Evolutionary conservation across 148 eudicot species (phyloP), one percentile per base, ranked within the genome.

Genomic region (Chenopodium formosanum): DNA sequence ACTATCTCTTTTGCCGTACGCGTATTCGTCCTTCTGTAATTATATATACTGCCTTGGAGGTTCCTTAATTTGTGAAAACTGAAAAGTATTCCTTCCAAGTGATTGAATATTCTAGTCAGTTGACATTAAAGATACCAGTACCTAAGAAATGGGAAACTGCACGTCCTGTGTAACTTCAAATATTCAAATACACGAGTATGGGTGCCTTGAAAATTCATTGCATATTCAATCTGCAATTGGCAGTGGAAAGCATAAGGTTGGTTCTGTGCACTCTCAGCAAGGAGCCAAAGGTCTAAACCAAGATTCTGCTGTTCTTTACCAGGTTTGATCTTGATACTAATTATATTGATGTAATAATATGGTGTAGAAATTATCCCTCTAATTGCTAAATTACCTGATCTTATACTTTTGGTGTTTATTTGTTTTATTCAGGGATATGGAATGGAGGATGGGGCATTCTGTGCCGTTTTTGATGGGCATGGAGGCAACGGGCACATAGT

Each of bases 401-500:
- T 0, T 37, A 37, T 37, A 70, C 29, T 52, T 32, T 14, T 50
- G 5, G 25, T 48, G 2, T 31, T 53, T 56, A 31, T 0, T 9
- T 56, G 12, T 73, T 46, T 4, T 22, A 76, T 50, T 9, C 52
- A 94, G 98, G 97, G 92, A 47, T 94, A 87, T 86, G 98, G 92
- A 37, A 80, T 75, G 44, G 89, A 84, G 77, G 87, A 86, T 71
- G 94, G 94, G 70, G 86, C 50, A 17, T 86, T 95, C 7, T 85
- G 92, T 79, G 98, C 89, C 13, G 97, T 93, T 0, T 95, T 90
- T 62, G 98, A 95, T 81, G 98, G 98, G 72, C 97, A 93, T 72
- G 98, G 98, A 12, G 64, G 46, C 68, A 89, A 91, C 46, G 98
- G 98, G 7, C 93, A 95, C 66, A 78, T 83, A 31, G 94, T 92